Evolutionary conservation across 805 yeast genomes (phyloP).

Genomic region (Ogataea nakhonphanomensis): DNA sequence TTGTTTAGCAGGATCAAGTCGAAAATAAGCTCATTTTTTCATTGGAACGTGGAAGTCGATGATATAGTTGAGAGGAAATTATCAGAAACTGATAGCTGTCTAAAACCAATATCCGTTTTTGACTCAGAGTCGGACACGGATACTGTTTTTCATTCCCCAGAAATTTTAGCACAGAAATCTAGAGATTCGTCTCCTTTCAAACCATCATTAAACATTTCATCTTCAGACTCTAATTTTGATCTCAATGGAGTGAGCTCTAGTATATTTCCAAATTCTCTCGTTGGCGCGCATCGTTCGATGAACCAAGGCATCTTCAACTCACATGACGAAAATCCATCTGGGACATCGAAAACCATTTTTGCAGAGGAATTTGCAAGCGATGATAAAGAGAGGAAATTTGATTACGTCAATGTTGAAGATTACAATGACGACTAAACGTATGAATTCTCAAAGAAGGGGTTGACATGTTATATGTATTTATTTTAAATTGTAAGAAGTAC

Average conservation of each 20-base stretch:
- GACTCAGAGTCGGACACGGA: slow-evolving; percentile 23
- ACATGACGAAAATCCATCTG: slow-evolving; percentile 4
- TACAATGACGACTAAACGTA: slow-evolving; percentile 28
- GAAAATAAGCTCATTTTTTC: slow-evolving; percentile 12
- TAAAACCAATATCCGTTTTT: neutral
- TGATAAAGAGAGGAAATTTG: slow-evolving; percentile 55
- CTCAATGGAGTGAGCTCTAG: slow-evolving; percentile 20
- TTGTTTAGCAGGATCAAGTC: slow-evolving; percentile 27
- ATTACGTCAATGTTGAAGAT: slow-evolving; percentile 50
- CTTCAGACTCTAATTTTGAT: slow-evolving; percentile 26
- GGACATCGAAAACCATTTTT: slow-evolving; percentile 17
- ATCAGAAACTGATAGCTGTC: too few relatives aligned
- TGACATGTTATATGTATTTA: neutral
- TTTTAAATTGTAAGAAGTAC: neutral
- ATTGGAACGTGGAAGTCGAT: too few relatives aligned
- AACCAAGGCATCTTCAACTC: neutral
- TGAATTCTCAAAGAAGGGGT: neutral
- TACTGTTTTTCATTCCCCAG: slow-evolving; percentile 28
- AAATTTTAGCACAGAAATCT: slow-evolving; percentile 18
- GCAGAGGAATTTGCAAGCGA: slow-evolving; percentile 28
- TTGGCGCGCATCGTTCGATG: too few relatives aligned
- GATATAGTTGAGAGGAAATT: too few relatives aligned
- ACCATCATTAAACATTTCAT: slow-evolving; percentile 19
- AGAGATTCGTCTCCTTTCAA: slow-evolving; percentile 21
- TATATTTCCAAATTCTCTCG: slow-evolving; percentile 8